Conservation (phyloP, 2,329 filamentous ascomycete species). For the Thelonectria blattea region DNA sequence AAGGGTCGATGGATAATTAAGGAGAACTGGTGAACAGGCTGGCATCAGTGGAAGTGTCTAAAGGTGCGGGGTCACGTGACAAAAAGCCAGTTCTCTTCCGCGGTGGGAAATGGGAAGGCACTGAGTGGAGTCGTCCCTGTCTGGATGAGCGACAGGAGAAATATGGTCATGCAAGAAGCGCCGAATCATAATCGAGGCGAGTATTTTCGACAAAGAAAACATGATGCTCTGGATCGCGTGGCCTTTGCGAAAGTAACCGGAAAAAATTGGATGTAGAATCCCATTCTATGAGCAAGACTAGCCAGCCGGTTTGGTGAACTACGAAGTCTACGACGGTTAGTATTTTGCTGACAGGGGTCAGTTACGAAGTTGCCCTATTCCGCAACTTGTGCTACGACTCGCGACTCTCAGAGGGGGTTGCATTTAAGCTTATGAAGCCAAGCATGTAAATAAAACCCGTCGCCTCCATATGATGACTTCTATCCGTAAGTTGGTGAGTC, state of each 20-base stretch:
- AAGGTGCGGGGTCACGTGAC: neutral
- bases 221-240: neutral
- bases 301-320: neutral
- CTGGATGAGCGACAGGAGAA: neutral
- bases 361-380: neutral
- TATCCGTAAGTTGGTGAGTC: too few species aligned
- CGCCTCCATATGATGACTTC: too few species aligned
- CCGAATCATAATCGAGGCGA: neutral
- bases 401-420: neutral
- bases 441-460: too few species aligned
- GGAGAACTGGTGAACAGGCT: constrained; percentile 47
- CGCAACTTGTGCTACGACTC: neutral
- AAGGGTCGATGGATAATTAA: constrained; percentile 43
- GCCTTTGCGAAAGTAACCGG: neutral
- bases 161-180: neutral
- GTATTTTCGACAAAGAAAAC: neutral
- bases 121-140: neutral
- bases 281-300: neutral
- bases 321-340: neutral
- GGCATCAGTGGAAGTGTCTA: constrained; percentile 53
- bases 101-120: neutral
- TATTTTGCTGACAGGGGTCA: neutral
- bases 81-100: constrained; percentile 37
- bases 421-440: too few species aligned
- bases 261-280: neutral